Percentiles rank a stretch among this genome's conserved stretches.
Evolutionary conservation across 2,329 filamentous ascomycete species (phyloP).

Genomic region (Cladophialophora chaetospira): DNA sequence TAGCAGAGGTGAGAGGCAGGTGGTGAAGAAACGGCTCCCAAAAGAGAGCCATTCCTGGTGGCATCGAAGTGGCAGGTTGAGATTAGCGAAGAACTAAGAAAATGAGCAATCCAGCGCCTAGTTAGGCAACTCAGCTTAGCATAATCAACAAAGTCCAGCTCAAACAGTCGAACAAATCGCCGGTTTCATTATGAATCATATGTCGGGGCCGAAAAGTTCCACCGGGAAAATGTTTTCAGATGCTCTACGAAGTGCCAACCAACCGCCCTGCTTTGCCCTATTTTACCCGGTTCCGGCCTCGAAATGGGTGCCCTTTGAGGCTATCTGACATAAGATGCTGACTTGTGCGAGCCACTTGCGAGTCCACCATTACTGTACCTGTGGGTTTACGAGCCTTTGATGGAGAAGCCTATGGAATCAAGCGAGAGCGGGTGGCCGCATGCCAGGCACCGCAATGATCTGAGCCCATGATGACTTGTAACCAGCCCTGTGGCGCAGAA

Average conservation of each 20-base stretch:
- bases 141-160: too few species aligned
- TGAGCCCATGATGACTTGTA: neutral
- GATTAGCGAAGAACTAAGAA: too few species aligned
- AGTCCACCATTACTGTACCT: constrained; percentile 9
- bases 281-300: neutral
- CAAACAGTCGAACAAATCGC: too few species aligned
- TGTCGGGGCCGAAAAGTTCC: too few species aligned
- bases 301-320: neutral
- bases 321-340: constrained; percentile 24
- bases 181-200: too few species aligned
- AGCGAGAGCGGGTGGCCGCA: constrained; percentile 1
- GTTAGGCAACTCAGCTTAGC: too few species aligned
- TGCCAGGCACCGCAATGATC: constrained; percentile 7
- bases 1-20: too few species aligned
- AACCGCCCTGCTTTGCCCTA: neutral
- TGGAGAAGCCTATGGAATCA: neutral
- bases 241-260: too few species aligned
- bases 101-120: too few species aligned
- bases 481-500: neutral
- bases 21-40: too few species aligned
- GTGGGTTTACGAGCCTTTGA: constrained; percentile 5
- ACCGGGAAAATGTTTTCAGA: neutral
- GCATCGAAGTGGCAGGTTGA: too few species aligned
- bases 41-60: too few species aligned
- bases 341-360: constrained; percentile 5